Percentiles rank a stretch among this genome's conserved stretches.
phyloP scores from a whole-genome alignment of 108 stramenopile genomes.

The Discostella pseudostelligera region DNA sequence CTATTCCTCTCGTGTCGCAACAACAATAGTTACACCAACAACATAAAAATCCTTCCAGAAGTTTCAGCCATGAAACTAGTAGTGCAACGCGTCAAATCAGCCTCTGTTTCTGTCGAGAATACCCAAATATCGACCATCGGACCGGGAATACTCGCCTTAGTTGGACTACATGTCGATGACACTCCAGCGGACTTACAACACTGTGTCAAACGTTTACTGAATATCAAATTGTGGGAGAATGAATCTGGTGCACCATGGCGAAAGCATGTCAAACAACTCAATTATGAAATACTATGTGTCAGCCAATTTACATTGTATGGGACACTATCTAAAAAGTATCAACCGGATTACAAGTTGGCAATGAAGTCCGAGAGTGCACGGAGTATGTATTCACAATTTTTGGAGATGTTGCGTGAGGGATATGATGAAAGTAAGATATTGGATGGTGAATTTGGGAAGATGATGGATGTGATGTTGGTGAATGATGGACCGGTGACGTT shows the following conservation, averaged over 20 bases:
- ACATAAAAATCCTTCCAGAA: too few relatives aligned
- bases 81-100: constrained; percentile 83
- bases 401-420: constrained; percentile 55
- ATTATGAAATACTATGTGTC: constrained; percentile 71
- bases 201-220: constrained; percentile 70
- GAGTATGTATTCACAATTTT: constrained; percentile 65
- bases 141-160: constrained; percentile 70
- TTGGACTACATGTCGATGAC: constrained; percentile 80
- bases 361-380: constrained; percentile 76
- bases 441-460: constrained; percentile 83
- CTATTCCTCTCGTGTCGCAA: too few relatives aligned
- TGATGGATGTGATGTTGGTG: constrained; percentile 86
- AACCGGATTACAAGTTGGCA: constrained; percentile 82
- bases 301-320: constrained; percentile 89
- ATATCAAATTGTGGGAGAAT: constrained; percentile 80
- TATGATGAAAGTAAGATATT: constrained; percentile 68
- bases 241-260: constrained; percentile 69
- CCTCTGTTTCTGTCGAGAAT: constrained; percentile 80
- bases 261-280: constrained; percentile 73
- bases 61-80: constrained; percentile 86
- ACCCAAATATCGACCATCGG: constrained; percentile 72
- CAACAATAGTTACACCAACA: too few relatives aligned
- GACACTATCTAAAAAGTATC: constrained; percentile 76
- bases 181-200: constrained; percentile 63
- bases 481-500: constrained; percentile 92